Evolutionary conservation across 2,329 filamentous ascomycete species (phyloP).

Genomic region (Plectosphaerella sp.): DNA sequence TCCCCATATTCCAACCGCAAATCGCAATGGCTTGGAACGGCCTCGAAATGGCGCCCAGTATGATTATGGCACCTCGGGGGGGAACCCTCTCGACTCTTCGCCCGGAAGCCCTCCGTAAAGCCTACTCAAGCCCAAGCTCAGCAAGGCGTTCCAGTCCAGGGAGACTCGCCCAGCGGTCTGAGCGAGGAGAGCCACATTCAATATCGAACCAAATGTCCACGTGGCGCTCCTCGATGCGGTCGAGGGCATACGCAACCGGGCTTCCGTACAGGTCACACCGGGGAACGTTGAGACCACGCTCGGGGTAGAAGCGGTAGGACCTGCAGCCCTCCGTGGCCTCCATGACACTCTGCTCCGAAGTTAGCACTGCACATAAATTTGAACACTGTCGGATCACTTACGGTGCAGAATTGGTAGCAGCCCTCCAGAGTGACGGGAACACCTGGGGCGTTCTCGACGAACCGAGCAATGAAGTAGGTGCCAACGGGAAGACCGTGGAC

Average conservation of each 20-base stretch:
- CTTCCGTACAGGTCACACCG: constrained; percentile 31
- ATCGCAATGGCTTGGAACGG: too few species aligned
- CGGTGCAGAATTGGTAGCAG: constrained; percentile 37
- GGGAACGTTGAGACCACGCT: constrained; percentile 21
- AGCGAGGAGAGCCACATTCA: constrained; percentile 26
- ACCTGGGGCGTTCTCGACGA: constrained; percentile 25
- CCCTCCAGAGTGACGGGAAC: constrained; percentile 31
- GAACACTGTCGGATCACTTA: constrained; percentile 13
- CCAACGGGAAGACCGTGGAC: constrained; percentile 29
- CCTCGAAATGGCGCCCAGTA: too few species aligned
- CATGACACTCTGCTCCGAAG: constrained; percentile 20
- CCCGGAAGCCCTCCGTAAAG: neutral
- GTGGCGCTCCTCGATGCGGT: constrained; percentile 20
- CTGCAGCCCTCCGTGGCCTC: constrained; percentile 25
- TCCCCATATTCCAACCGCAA: too few species aligned
- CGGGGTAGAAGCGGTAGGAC: constrained; percentile 29
- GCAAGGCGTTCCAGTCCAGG: constrained; percentile 7
- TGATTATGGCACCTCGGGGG: too few species aligned
- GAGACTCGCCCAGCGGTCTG: neutral
- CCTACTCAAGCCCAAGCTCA: constrained; percentile 5
- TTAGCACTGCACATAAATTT: neutral
- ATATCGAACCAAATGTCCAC: constrained; percentile 30
- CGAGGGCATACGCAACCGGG: constrained; percentile 22
- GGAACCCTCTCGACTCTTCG: neutral
- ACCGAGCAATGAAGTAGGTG: constrained; percentile 32